phyloP scores from a whole-genome alignment of 2,329 filamentous ascomycete genomes.

The Arthroderma sp. region DNA sequence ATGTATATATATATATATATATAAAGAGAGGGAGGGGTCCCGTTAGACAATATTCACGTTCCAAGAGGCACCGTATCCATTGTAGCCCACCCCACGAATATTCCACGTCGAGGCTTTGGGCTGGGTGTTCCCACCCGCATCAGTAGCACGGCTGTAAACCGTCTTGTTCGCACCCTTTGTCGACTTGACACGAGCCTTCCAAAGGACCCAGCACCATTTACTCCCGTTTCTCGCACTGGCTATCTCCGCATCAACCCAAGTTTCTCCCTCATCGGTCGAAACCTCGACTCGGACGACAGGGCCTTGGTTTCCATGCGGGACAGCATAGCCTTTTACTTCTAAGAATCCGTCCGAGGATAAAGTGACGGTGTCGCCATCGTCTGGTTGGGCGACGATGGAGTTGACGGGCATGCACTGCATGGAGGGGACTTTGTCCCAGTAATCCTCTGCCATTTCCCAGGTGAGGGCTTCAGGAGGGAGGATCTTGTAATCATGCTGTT shows the following conservation, averaged over 20 bases:
- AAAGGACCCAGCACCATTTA: conserved; percentile 46
- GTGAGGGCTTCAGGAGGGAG: conserved; percentile 40
- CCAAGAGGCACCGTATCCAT: conserved; percentile 44
- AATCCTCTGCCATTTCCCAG: conserved; percentile 37
- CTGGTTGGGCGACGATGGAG: conserved; percentile 39
- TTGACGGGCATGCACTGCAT: conserved; percentile 46
- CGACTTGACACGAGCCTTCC: conserved; percentile 31
- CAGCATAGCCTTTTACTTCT: conserved; percentile 42
- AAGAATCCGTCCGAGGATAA: conserved; percentile 30
- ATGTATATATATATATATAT: too few species aligned
- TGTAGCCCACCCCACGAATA: conserved; percentile 46
- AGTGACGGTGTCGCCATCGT: conserved; percentile 30
- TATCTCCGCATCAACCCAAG: conserved; percentile 38
- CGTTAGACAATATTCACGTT: conserved; percentile 31
- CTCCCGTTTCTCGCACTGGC: conserved; percentile 14
- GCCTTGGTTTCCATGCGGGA: conserved; percentile 40
- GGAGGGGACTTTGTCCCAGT: conserved; percentile 38
- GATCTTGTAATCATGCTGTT: conserved; percentile 47
- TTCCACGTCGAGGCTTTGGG: conserved; percentile 41
- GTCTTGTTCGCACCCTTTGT: conserved; percentile 28
- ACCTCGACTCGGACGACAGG: conserved; percentile 43
- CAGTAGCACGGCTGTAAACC: conserved; percentile 43
- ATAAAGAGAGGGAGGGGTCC: background rate
- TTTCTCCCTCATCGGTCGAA: conserved; percentile 35
- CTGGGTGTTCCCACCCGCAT: conserved; percentile 41